Conservation (phyloP, 176 grass and related monocot species). For the Pontederia crassipes region DNA sequence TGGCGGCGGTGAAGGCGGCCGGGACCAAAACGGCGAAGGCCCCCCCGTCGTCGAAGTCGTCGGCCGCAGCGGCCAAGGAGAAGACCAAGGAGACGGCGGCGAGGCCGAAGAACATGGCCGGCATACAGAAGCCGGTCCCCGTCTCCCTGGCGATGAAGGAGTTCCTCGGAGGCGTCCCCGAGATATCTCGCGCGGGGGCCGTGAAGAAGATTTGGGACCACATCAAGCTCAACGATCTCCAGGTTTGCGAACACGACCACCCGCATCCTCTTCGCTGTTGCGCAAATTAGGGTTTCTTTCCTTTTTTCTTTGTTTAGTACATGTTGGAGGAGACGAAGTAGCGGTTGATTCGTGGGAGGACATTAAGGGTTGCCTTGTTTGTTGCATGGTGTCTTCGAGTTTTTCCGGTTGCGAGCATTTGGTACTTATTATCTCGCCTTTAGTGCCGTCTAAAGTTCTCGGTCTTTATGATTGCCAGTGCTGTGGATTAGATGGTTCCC, state of each 20-base stretch:
- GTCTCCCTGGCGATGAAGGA: constrained; percentile 47
- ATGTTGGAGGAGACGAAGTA: not conserved
- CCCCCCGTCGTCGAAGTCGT: not conserved
- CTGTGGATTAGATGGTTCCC: too few relatives aligned
- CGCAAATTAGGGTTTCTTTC: too few relatives aligned
- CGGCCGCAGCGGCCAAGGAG: not conserved
- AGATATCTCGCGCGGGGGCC: constrained; percentile 47
- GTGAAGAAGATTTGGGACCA: constrained; percentile 71
- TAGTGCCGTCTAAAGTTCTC: too few relatives aligned
- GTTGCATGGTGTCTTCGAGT: too few relatives aligned
- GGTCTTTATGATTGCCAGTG: too few relatives aligned
- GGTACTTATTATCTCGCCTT: too few relatives aligned
- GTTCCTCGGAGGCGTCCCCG: constrained; percentile 47
- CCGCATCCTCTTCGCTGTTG: not conserved
- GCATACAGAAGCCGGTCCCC: constrained; percentile 33
- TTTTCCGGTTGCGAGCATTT: too few relatives aligned
- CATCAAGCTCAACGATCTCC: constrained; percentile 70
- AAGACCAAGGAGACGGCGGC: too few relatives aligned
- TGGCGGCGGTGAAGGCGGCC: constrained; percentile 31
- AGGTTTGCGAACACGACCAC: constrained; percentile 26
- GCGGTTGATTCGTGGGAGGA: not conserved
- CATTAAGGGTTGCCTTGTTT: too few relatives aligned
- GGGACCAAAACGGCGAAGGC: not conserved
- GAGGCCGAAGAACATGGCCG: not conserved
- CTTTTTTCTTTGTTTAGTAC: not conserved